A percentile compares a stretch with the other conserved stretches of the same genome.
Evolutionary conservation across 345 rosid species (phyloP).

Genomic region (Litchi chinensis): DNA sequence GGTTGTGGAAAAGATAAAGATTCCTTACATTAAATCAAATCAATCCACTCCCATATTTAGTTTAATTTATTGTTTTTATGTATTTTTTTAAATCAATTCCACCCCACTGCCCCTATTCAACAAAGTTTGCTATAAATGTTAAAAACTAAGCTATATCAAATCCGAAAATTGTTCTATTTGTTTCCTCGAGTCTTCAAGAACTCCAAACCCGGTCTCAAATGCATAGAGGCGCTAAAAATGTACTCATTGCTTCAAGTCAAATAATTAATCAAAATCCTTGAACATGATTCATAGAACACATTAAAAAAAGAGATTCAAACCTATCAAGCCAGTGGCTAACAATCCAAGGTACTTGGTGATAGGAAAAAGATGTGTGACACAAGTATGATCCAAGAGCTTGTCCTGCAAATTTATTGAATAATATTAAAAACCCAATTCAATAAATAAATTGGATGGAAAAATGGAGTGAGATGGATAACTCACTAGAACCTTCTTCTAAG

Average conservation of each 20-base stretch:
- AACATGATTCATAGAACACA: not conserved
- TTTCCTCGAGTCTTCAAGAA: not conserved
- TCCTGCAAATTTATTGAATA: conserved; percentile 63
- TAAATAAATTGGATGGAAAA: not conserved
- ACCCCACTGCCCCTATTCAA: no score
- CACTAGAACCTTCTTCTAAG: conserved; percentile 98
- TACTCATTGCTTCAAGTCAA: conserved; percentile 1
- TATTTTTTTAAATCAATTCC: no score
- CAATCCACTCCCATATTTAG: no score
- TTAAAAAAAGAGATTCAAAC: conserved; percentile 34
- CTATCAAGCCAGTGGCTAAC: conserved; percentile 94
- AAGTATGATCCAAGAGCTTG: conserved; percentile 96
- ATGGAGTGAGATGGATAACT: conserved; percentile 25
- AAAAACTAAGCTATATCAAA: not conserved
- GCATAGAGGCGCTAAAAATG: not conserved
- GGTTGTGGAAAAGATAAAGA: no score
- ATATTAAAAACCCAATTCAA: conserved; percentile 7
- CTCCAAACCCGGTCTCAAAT: not conserved
- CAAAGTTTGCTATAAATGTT: not conserved
- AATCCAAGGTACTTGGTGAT: conserved; percentile 88
- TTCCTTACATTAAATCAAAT: no score
- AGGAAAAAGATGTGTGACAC: conserved; percentile 88
- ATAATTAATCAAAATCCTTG: not conserved
- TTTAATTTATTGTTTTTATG: no score
- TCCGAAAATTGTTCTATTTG: not conserved